Evolutionary conservation across 805 yeast species (phyloP), one percentile per base, ranked within the genome.

Genomic region (Grigorovia transvaalensis): DNA sequence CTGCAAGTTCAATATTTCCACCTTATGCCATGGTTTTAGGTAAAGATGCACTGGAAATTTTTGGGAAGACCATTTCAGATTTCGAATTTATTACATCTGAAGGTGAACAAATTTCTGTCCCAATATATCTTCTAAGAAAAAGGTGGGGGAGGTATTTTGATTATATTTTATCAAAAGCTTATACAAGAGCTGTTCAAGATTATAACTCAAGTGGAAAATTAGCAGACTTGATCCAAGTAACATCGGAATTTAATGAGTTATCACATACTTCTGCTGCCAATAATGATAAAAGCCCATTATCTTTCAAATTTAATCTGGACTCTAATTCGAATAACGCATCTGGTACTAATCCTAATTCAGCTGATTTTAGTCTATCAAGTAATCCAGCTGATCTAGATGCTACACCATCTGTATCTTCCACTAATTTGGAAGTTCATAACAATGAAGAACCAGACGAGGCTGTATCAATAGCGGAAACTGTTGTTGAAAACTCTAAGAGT

Each of bases 81-180:
- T 81, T 86, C 62, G 89, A 85, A 61, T 71, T 86, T 48, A 74
- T 85, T 9, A 76, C 86, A 1, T 72, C 78, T n/a, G 86, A 80
- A 59, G 91, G 90, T 8, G 82, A 79, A 46, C 68, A 81, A n/a
- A 72, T 84, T 15, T 80, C 83, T 0, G 79, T 82, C 4, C 84
- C 90, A 0, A 54, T 80, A 47, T 74, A 71, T 56, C 68, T 85
- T 4, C 71, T 86, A 50, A 73, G 85, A 57, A 84, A 81, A 57
- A 72, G 93, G 61, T 86, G 95, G 95, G 93, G 93, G 0, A 66
- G 78, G 38, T 82, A 78, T 55, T 86, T 86, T 60, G 82, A 82
- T 56, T 74, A 74, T 56, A 55, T 85, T 17, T 64, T 85, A 43
- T 73, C 88, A 0, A 75, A 77, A 57, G 85, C 83, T 1, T 86